Conservation (phyloP, 176 grass and related monocot genomes). For the Aechmea fasciata region DNA sequence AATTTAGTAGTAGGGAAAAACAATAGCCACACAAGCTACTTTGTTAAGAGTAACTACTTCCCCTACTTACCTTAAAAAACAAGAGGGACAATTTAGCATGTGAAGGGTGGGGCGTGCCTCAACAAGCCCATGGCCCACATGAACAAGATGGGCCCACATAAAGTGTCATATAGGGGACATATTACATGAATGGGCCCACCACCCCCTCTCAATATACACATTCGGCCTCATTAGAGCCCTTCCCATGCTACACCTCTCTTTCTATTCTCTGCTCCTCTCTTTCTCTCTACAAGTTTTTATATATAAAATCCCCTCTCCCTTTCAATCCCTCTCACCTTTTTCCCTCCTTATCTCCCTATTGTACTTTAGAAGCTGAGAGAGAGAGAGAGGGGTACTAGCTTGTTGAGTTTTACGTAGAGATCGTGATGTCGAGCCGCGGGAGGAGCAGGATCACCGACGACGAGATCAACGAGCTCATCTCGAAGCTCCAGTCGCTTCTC, state of each 20-base stretch:
- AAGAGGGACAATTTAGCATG: background rate
- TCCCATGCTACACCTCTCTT: background rate
- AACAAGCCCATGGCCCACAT: background rate
- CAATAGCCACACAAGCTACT: background rate
- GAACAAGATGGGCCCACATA: background rate
- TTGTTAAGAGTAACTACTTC: background rate
- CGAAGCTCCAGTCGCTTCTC: conserved; percentile 28
- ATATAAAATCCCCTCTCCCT: background rate
- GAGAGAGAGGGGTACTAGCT: background rate
- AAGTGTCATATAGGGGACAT: background rate
- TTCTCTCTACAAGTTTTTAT: background rate
- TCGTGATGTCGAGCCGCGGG: conserved; percentile 22
- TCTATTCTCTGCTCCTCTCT: background rate
- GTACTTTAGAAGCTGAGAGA: background rate
- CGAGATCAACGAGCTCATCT: conserved; percentile 30
- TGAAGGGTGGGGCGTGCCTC: background rate
- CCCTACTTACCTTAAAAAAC: background rate
- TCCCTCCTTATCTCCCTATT: background rate
- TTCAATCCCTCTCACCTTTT: background rate
- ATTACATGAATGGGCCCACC: background rate
- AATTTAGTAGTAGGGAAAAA: background rate
- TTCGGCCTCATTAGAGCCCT: background rate
- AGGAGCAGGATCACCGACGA: conserved; percentile 25
- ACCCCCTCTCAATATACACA: background rate
- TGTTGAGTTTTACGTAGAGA: background rate